Base-by-base conservation (phyloP, 2,329 filamentous ascomycete species). In the Grosmannia huntii region DNA sequence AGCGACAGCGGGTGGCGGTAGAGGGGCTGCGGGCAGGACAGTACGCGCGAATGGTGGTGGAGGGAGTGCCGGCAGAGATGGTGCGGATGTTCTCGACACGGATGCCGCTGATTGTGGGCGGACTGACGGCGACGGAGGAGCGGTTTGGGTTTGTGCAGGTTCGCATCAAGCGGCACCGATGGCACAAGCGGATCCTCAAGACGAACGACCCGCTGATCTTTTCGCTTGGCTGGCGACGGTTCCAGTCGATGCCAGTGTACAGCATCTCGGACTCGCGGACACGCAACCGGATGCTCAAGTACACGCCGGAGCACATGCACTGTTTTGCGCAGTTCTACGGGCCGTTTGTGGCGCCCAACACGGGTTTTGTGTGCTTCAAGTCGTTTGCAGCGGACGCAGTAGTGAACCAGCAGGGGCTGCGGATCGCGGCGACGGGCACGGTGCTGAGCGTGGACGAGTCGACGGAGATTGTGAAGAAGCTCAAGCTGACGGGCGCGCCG, bases 101-200 rank as follows among this genome's bases (percentile, higher is more conserved):
- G 55, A 87, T 85, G 68, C 94, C 94, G 21, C 79, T 99, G 60
- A 82, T 99, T 56, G 80, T 97, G 36, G 94, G 94, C 56, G 95
- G 94, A n/a, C 78, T 99, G 46, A 87, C 90, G 12, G 82, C 94
- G 9, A 96, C 92, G 0, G 94, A 99, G 71, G 91, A 97, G 70
- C 85, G 95, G 55, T 96, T 96, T 69, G 95, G 94, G 10, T 97
- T 88, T 68, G 86, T 97, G 10, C 94, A 99, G 71, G 86, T 96
- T 59, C 85, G 95, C 55, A 95, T 99, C 76, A 99, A 99, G 80
- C 83, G 90, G 57, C 94, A 99, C 71, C 81, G 94, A 64, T 99
- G 95, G 95, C 94, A 99, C 76, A 96, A 96, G 81, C 95, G 94
- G 77, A 97, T 97, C 65, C 79, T 99, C 64, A 99, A 99, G 77